Evolutionary conservation across 2,329 filamentous ascomycete species (phyloP).

Genomic region (Aspergillus latus): DNA sequence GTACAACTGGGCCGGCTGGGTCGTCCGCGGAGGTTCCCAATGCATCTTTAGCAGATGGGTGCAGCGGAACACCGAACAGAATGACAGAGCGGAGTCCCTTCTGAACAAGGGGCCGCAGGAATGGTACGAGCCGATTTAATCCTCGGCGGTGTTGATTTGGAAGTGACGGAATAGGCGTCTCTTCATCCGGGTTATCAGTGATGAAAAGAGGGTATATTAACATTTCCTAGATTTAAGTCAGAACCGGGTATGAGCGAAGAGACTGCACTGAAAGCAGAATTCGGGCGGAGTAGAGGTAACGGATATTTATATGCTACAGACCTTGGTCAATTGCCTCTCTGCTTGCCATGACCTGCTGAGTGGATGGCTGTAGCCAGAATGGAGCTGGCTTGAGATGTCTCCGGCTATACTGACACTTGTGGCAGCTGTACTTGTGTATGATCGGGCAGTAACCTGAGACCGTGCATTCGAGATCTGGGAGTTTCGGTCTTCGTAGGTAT

Average conservation of each 20-base stretch:
- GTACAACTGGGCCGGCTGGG: conserved; percentile 86
- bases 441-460: conserved; percentile 42
- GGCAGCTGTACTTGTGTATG: conserved; percentile 49
- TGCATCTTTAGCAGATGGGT: conserved; percentile 78
- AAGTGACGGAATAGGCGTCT: conserved; percentile 83
- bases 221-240: conserved; percentile 68
- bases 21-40: conserved; percentile 91
- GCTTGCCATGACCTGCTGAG: conserved; percentile 78
- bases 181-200: conserved; percentile 89
- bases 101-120: conserved; percentile 79
- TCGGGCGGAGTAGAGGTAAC: neutral
- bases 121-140: conserved; percentile 79
- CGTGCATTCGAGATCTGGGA: conserved; percentile 45
- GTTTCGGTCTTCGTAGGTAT: conserved; percentile 43
- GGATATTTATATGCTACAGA: conserved; percentile 37
- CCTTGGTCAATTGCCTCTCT: conserved; percentile 82
- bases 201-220: conserved; percentile 97
- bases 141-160: conserved; percentile 88
- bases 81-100: conserved; percentile 93
- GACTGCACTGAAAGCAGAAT: neutral
- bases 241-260: no score
- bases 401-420: conserved; percentile 54
- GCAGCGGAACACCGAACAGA: conserved; percentile 88
- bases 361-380: conserved; percentile 78
- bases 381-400: conserved; percentile 76